Evolutionary conservation across 768 basidiomycete genomes (phyloP), one percentile per base, ranked within the genome.

Genomic region (Trametes meyenii): DNA sequence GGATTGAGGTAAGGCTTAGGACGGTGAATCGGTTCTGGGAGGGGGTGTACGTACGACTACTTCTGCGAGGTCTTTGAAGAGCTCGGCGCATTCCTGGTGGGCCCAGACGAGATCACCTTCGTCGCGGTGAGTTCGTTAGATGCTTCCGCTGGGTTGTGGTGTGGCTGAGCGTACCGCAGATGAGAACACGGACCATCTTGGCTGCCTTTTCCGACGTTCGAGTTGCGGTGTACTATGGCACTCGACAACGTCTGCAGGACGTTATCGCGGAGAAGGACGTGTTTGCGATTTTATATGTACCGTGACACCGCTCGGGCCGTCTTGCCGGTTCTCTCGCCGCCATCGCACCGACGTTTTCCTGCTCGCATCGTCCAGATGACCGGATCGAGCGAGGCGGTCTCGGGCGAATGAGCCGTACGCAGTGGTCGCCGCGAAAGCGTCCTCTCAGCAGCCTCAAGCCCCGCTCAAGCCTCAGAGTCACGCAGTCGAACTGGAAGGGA

Each of bases 81-180:
- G 77, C 39, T 80, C 75, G 58, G 85, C 76, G 55, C 86, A 79
- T 59, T 95, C 90, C 24, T 90, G 80, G 61, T 90, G 85, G 0
- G 93, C 91, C 92, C 92, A 95, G 33, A 88, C 81, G 58, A 94
- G 83, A 62, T 84, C 75, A 54, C 85, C 91, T 69, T 38, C 17
- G 39, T 36, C 7, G 44, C 7, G 5, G n/a, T 29, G 8, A 57
- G 23, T 45, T 11, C 13, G 45, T 16, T 5, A 38, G 38, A 35
- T 12, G 19, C 7, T 8, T 1, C 35, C 14, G 0, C 23, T 5
- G 10, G 3, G 2, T 16, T 13, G 29, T 11, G 5, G 8, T 24
- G 19, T 6, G n/a, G 13, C 24, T 39, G 10, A 7, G 44, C 67
- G 38, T 40, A 66, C 67, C 67, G 33, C 67, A 68, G 21, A 68